Conservation (phyloP, 1,139 yeast species). For the Debaryomycetaceae sp. region DNA sequence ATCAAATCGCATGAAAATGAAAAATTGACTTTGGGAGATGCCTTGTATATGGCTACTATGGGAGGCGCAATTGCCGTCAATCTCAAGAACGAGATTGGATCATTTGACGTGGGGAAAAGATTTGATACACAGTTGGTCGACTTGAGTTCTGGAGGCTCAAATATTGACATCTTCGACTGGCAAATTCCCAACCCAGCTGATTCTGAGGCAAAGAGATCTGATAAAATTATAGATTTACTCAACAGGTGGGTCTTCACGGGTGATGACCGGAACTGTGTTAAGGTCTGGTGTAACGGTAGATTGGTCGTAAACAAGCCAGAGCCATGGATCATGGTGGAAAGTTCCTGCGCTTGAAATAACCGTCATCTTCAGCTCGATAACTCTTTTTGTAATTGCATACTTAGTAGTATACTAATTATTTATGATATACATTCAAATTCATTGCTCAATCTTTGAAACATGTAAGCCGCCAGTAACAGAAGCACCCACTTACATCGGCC, state of each 20-base stretch:
- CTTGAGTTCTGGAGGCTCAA: slow-evolving; percentile 47
- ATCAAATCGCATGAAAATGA: slow-evolving; percentile 41
- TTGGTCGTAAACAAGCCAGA: slow-evolving; percentile 43
- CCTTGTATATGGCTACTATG: slow-evolving; percentile 73
- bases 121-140: slow-evolving; percentile 85
- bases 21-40: slow-evolving; percentile 67
- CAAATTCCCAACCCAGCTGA: slow-evolving; percentile 34
- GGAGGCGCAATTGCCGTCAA: slow-evolving; percentile 88
- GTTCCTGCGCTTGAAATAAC: neutral
- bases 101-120: slow-evolving; percentile 69
- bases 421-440: too few species aligned
- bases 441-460: too few species aligned
- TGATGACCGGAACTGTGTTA: slow-evolving; percentile 80
- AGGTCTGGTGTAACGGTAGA: slow-evolving; percentile 83
- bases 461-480: too few species aligned
- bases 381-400: too few species aligned
- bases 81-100: slow-evolving; percentile 57
- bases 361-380: too few species aligned
- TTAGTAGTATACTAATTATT: too few species aligned
- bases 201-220: slow-evolving; percentile 9
- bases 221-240: slow-evolving; percentile 50
- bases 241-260: slow-evolving; percentile 95
- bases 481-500: too few species aligned
- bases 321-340: slow-evolving; percentile 2
- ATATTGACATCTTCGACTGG: slow-evolving; percentile 75